Percentiles rank a stretch among this genome's conserved stretches.
phyloP scores from a whole-genome alignment of 441 rosid species.

The Geranium incanum region DNA sequence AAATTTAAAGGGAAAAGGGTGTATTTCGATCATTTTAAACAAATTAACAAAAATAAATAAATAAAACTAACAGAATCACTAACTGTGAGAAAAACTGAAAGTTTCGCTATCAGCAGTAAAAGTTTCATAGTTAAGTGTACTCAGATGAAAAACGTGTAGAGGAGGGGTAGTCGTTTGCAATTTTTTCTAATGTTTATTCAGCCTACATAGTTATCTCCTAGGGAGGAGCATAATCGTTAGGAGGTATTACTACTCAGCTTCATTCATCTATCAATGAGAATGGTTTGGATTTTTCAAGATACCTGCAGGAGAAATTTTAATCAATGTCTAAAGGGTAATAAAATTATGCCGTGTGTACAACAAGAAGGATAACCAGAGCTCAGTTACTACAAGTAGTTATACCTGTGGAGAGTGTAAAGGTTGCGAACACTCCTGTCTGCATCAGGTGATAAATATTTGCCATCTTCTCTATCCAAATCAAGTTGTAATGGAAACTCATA shows the following conservation, averaged over 20 bases:
- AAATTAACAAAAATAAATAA: too few relatives aligned
- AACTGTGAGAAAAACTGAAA: too few relatives aligned
- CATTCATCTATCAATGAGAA: background rate
- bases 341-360: background rate
- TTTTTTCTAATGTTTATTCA: too few relatives aligned
- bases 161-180: too few relatives aligned
- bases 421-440: constrained; percentile 48
- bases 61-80: too few relatives aligned
- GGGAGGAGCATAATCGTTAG: background rate
- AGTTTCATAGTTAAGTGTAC: too few relatives aligned
- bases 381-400: constrained; percentile 4
- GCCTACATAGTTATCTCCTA: too few relatives aligned
- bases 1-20: too few relatives aligned
- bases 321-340: background rate
- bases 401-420: constrained; percentile 52
- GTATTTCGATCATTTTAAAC: too few relatives aligned
- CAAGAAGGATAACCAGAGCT: background rate
- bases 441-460: constrained; percentile 45
- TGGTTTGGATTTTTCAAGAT: background rate
- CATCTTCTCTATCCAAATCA: constrained; percentile 42
- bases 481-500: constrained; percentile 53
- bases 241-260: background rate
- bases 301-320: background rate
- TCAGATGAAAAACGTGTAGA: too few relatives aligned
- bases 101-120: too few relatives aligned